A percentile compares a stretch with the other conserved stretches of the same genome.
Evolutionary conservation across 2,329 filamentous ascomycete genomes (phyloP).

Genomic region (Blastomyces gilchristii): DNA sequence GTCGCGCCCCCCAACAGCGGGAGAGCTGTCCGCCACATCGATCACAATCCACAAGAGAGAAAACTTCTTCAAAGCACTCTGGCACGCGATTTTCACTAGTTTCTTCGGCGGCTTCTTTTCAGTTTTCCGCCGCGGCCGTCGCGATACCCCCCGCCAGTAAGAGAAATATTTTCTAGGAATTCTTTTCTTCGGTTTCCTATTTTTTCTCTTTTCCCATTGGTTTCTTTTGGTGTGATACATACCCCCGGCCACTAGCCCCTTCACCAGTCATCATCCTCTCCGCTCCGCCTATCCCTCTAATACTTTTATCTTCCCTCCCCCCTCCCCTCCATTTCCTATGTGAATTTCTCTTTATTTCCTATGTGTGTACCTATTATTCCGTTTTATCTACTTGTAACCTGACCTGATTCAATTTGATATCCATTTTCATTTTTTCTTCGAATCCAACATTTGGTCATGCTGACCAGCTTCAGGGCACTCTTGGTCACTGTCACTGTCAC

Average conservation of each 20-base stretch:
- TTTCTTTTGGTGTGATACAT: constrained; percentile 6
- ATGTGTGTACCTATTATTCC: not conserved
- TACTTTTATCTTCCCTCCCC: not conserved
- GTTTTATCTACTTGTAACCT: constrained; percentile 7
- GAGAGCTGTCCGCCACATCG: constrained; percentile 31
- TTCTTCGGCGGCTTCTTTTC: constrained; percentile 33
- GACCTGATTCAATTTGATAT: constrained; percentile 7
- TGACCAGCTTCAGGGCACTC: constrained; percentile 26
- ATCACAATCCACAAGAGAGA: constrained; percentile 27
- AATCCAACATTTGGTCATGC: constrained; percentile 15
- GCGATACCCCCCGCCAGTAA: constrained; percentile 21
- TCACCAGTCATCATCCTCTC: constrained; percentile 6
- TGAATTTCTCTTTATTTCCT: not conserved
- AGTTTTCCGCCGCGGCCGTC: constrained; percentile 30
- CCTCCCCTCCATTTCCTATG: not conserved
- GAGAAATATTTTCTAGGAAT: constrained; percentile 10
- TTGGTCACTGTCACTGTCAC: constrained; percentile 19
- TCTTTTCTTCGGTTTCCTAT: constrained; percentile 13
- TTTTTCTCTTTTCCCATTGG: constrained; percentile 6
- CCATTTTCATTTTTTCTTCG: constrained; percentile 1
- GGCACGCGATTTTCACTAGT: constrained; percentile 32
- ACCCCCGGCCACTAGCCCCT: not conserved
- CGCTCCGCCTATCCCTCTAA: not conserved
- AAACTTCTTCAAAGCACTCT: constrained; percentile 33
- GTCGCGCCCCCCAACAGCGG: constrained; percentile 13